phyloP scores from a whole-genome alignment of 2,329 filamentous ascomycete species.

The Clathrospora elynae region DNA sequence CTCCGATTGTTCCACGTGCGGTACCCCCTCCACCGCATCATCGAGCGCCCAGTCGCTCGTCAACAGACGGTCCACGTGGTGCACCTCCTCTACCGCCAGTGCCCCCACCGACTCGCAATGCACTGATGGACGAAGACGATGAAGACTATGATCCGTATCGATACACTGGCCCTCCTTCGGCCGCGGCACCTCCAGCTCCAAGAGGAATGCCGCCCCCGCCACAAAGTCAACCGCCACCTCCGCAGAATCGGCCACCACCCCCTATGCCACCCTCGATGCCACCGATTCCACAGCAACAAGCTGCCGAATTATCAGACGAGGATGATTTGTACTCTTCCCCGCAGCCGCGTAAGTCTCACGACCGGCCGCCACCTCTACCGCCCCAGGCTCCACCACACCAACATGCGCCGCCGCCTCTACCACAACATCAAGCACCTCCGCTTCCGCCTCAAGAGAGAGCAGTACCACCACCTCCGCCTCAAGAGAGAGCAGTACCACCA shows the following conservation, averaged over 20 bases:
- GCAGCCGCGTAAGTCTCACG: constrained; percentile 44
- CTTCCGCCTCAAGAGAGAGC: constrained; percentile 45
- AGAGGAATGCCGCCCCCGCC: constrained; percentile 46
- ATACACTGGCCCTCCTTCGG: constrained; percentile 47
- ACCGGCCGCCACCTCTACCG: constrained; percentile 44
- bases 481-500: constrained; percentile 23
- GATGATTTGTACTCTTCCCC: constrained; percentile 48
- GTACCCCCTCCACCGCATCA: constrained; percentile 64
- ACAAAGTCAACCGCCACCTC: constrained; percentile 36
- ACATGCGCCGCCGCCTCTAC: constrained; percentile 44
- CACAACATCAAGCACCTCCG: constrained; percentile 48
- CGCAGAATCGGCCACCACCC: constrained; percentile 37
- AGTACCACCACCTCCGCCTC: constrained; percentile 53
- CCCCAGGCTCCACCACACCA: constrained; percentile 45
- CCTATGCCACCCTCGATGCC: constrained; percentile 45
- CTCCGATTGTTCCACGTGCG: constrained; percentile 48
- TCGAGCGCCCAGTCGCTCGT: constrained; percentile 62
- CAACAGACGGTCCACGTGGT: constrained; percentile 69
- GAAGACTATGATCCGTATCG: constrained; percentile 73
- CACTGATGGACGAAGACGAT: constrained; percentile 44
- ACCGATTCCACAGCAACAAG: constrained; percentile 35
- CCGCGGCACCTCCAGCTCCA: constrained; percentile 39
- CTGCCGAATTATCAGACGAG: constrained; percentile 40
- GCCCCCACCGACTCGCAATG: constrained; percentile 66
- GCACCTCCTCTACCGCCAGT: constrained; percentile 69